Evolutionary conservation across 495 filamentous ascomycete species (phyloP).

Genomic region (Xylaria sp.): DNA sequence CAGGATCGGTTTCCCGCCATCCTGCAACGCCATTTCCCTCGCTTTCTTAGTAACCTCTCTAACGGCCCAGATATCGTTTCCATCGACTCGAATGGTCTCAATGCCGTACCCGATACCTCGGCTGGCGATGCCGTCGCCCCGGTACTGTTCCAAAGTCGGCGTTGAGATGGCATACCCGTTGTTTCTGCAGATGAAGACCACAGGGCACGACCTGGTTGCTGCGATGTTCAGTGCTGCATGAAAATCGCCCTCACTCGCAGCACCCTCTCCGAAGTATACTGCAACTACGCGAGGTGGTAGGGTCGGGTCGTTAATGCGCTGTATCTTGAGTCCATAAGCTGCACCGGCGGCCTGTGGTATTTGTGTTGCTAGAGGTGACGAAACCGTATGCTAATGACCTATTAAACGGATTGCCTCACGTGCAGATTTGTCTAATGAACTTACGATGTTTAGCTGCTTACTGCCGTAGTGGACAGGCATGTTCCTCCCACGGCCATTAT

Average conservation of each 20-base stretch:
- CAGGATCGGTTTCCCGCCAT: conserved; percentile 80
- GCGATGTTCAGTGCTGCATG: conserved; percentile 97
- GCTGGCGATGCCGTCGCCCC: conserved; percentile 94
- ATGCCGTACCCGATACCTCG: conserved; percentile 97
- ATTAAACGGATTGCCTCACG: neutral
- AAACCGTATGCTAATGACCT: conserved; percentile 80
- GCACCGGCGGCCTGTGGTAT: conserved; percentile 94
- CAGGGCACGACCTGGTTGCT: conserved; percentile 87
- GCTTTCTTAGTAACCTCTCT: conserved; percentile 83
- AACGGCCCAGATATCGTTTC: conserved; percentile 96
- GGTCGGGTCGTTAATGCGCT: conserved; percentile 72
- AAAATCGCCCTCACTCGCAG: conserved; percentile 96
- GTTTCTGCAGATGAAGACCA: conserved; percentile 95
- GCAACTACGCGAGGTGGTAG: conserved; percentile 73
- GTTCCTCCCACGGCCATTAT: conserved; percentile 83
- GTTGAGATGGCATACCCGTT: conserved; percentile 98
- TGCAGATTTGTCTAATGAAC: conserved; percentile 30
- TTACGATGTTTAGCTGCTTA: conserved; percentile 78
- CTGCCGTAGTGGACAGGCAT: conserved; percentile 99
- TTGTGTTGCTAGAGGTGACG: conserved; percentile 91
- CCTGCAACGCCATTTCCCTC: conserved; percentile 74
- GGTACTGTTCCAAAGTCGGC: conserved; percentile 94
- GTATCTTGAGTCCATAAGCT: conserved; percentile 92
- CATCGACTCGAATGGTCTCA: conserved; percentile 94
- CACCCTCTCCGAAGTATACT: conserved; percentile 98